Evolutionary conservation across 2,329 filamentous ascomycete species (phyloP).

Genomic region (Elsinoe necatrix): DNA sequence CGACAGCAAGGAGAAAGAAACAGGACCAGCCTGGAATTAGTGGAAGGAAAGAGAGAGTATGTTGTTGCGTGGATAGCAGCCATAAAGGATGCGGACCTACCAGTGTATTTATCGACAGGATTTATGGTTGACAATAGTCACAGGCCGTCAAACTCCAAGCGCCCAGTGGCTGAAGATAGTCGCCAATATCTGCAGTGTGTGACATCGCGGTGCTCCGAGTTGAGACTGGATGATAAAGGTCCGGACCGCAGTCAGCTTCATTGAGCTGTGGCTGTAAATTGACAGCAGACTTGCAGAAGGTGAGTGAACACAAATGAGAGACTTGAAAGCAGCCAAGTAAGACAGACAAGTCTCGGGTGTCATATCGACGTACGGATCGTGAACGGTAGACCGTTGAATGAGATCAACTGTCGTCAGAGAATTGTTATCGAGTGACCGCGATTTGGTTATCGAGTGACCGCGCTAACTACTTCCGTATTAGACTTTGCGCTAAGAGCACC

Average conservation of each 20-base stretch:
- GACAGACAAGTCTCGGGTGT: constrained; percentile 4
- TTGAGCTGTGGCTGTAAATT: neutral
- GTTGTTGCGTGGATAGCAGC: neutral
- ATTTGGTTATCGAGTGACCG: no score
- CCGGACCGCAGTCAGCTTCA: no score
- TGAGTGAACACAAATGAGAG: constrained; percentile 8
- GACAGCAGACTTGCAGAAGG: neutral
- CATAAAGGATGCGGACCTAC: neutral
- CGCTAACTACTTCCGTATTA: no score
- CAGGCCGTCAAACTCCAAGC: neutral
- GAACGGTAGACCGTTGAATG: neutral
- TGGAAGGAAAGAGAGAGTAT: neutral
- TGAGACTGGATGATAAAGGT: neutral
- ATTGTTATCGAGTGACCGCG: no score
- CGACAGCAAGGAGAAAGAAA: neutral
- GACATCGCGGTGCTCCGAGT: neutral
- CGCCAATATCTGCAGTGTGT: neutral
- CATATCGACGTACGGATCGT: neutral
- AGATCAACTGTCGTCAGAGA: neutral
- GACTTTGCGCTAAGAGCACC: no score
- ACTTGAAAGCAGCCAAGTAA: constrained; percentile 6
- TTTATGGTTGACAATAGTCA: neutral
- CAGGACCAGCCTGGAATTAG: constrained; percentile 13
- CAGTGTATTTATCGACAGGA: neutral
- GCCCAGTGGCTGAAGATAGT: neutral